A percentile compares a stretch with the other conserved stretches of the same genome.
phyloP scores from a whole-genome alignment of 1,284 basidiomycete species.

The Kwoniella shivajii region DNA sequence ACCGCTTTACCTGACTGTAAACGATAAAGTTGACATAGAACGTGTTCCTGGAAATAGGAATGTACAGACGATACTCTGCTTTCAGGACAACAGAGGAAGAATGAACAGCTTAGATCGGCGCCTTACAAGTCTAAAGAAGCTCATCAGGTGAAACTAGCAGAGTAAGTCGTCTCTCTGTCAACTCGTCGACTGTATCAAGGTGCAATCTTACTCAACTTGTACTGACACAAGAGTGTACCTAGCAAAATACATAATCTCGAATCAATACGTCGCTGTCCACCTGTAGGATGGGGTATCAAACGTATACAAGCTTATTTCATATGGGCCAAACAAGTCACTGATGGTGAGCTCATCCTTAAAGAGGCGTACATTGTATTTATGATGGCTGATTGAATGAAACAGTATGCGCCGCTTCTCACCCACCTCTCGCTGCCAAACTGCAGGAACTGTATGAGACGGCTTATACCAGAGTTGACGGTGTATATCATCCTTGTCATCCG shows the following conservation, averaged over 20 bases:
- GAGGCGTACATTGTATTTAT: too few species aligned
- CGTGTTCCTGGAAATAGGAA: conserved; percentile 42
- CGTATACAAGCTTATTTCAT: conserved; percentile 53
- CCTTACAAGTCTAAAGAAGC: conserved; percentile 49
- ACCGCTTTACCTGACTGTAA: conserved; percentile 42
- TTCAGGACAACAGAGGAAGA: conserved; percentile 46
- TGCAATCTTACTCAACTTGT: background rate
- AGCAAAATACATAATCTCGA: conserved; percentile 56
- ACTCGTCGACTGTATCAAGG: background rate
- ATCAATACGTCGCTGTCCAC: conserved; percentile 48
- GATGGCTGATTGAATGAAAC: background rate
- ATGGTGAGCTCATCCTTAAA: conserved; percentile 30
- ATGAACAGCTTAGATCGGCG: conserved; percentile 52
- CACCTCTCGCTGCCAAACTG: conserved; percentile 40
- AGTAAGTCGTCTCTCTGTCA: conserved; percentile 33
- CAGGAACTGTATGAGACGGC: conserved; percentile 51
- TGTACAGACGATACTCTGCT: conserved; percentile 47
- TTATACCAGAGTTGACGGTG: conserved; percentile 44
- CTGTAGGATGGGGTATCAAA: conserved; percentile 50
- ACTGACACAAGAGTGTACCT: background rate
- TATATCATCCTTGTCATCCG: conserved; percentile 50
- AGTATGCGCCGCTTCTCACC: conserved; percentile 49
- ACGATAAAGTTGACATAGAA: conserved; percentile 51
- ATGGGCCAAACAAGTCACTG: conserved; percentile 56
- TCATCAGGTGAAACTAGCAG: conserved; percentile 54